Evolutionary conservation across 2,329 filamentous ascomycete genomes (phyloP).

Genomic region (Lizonia empirigonia): DNA sequence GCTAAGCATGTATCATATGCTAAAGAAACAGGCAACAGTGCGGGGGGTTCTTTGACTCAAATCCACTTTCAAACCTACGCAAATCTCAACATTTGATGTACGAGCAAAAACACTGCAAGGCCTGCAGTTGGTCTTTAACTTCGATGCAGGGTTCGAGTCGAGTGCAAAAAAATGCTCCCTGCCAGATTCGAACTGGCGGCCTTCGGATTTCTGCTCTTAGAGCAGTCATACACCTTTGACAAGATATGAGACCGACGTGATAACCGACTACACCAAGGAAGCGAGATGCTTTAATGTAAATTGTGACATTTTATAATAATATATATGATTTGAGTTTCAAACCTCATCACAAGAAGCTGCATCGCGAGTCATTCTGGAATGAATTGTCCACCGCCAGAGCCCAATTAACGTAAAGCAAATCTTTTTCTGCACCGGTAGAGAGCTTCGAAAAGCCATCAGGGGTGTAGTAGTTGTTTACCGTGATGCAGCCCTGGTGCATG

Average conservation of each 20-base stretch:
- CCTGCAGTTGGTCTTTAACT: too few relatives aligned
- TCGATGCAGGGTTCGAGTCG: too few relatives aligned
- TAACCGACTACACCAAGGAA: conserved; percentile 41
- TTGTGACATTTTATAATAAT: neutral
- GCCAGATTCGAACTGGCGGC: conserved; percentile 39
- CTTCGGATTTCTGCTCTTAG: conserved; percentile 33
- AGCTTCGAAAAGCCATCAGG: too few relatives aligned
- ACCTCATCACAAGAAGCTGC: too few relatives aligned
- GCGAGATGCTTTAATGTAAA: conserved; percentile 8
- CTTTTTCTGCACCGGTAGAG: too few relatives aligned
- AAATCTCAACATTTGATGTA: neutral
- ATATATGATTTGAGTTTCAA: conserved; percentile 7
- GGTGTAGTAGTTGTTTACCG: neutral
- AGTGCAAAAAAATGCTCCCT: conserved; percentile 17
- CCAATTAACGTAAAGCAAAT: too few relatives aligned
- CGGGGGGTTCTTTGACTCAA: too few relatives aligned
- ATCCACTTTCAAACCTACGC: too few relatives aligned
- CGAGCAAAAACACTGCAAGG: neutral
- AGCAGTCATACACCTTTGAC: conserved; percentile 32
- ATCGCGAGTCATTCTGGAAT: too few relatives aligned
- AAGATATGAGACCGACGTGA: conserved; percentile 39
- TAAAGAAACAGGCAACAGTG: too few relatives aligned
- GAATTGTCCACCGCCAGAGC: too few relatives aligned
- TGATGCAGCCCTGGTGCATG: neutral
- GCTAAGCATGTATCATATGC: too few relatives aligned